Percentiles rank a stretch among this genome's conserved stretches.
phyloP scores from a whole-genome alignment of 2,329 filamentous ascomycete genomes.

The Colletotrichum theobromicola region DNA sequence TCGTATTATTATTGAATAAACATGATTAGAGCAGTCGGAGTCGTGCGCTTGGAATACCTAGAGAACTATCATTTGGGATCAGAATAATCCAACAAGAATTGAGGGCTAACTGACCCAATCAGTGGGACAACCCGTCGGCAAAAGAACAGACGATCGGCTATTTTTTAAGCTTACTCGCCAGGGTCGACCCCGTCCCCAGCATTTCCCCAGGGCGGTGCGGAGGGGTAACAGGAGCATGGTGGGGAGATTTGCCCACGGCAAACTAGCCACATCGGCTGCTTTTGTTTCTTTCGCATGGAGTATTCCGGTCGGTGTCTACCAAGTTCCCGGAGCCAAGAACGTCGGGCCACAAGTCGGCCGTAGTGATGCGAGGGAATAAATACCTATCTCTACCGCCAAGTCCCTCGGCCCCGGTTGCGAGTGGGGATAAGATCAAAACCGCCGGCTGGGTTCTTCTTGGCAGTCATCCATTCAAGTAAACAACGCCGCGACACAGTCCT shows the following conservation, averaged over 20 bases:
- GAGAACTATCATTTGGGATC: no score
- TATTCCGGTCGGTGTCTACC: not conserved
- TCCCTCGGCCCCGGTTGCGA: not conserved
- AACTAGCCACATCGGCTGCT: not conserved
- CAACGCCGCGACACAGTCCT: not conserved
- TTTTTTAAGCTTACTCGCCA: constrained; percentile 4
- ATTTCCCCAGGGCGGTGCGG: not conserved
- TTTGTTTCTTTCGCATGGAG: not conserved
- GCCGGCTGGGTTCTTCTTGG: not conserved
- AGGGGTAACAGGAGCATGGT: not conserved
- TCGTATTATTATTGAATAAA: not conserved
- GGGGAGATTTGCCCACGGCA: not conserved
- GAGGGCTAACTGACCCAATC: no score
- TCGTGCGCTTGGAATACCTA: no score
- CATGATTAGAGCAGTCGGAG: no score
- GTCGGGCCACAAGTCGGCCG: not conserved
- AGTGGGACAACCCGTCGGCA: constrained; percentile 8
- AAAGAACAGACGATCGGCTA: constrained; percentile 4
- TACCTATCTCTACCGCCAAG: constrained; percentile 8
- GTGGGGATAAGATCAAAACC: not conserved
- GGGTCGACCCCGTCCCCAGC: not conserved
- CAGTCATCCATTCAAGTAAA: not conserved
- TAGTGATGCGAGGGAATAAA: not conserved
- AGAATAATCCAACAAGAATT: no score
- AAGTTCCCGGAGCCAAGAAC: not conserved